Conservation (phyloP, 2,329 filamentous ascomycete genomes). For the Monilinia fructicola region DNA sequence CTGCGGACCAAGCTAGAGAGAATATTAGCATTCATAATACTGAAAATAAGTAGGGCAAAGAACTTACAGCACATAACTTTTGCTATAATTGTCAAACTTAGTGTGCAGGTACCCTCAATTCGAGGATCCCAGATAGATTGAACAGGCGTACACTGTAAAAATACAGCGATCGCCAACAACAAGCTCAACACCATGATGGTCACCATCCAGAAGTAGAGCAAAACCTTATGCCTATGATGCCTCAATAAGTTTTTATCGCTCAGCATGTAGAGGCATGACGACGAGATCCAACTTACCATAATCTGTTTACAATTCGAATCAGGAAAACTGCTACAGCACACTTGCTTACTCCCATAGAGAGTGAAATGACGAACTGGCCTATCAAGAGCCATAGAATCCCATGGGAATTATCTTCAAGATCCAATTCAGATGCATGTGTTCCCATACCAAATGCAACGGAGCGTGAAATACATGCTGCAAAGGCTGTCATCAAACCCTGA, state of each 20-base stretch:
- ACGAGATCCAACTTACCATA: background rate
- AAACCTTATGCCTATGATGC: conserved; percentile 6
- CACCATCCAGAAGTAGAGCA: conserved; percentile 13
- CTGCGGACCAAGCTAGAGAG: background rate
- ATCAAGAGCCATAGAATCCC: conserved; percentile 20
- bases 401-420: background rate
- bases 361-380: conserved; percentile 14
- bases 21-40: background rate
- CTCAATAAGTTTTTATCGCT: background rate
- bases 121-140: conserved; percentile 11
- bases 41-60: background rate
- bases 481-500: conserved; percentile 9
- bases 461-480: background rate
- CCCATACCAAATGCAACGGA: conserved; percentile 18
- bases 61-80: conserved; percentile 19
- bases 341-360: conserved; percentile 20
- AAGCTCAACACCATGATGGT: conserved; percentile 10
- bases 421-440: background rate
- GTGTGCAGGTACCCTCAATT: conserved; percentile 10
- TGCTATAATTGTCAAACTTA: conserved; percentile 7
- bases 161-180: conserved; percentile 4
- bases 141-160: conserved; percentile 7
- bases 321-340: conserved; percentile 16
- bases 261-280: background rate
- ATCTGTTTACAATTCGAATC: conserved; percentile 19